Base-by-base conservation (phyloP, 176 grass and related monocot species). In the Musa itinerans region DNA sequence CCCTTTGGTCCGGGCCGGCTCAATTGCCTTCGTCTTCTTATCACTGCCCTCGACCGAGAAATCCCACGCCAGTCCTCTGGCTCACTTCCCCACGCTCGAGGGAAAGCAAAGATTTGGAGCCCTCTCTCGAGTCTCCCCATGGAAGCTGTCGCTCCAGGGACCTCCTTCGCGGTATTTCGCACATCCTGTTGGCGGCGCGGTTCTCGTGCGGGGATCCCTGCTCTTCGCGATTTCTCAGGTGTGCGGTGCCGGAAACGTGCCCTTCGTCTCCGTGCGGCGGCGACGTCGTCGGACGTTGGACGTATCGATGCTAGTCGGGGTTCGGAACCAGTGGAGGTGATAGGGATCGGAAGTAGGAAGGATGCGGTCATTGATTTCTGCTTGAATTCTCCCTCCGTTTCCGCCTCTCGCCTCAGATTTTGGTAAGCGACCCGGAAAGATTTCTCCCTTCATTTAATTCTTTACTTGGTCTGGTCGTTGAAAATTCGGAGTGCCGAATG, bases 311-410 rank as follows among this genome's bases (percentile, higher is more conserved):
- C 25, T 22, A 23, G 22, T n/a, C 49, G 21, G 8, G 48, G 52
- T 63, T 25, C 63, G 70, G 90, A 91, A 19, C 84, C 88, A 24
- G 95, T 98, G n/a, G 88, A 94, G 84, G 88, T 98, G 29, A 86
- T 94, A 57, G 95, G 88, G 55, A 84, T 94, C 11, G 95, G 95
- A 66, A 94, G 90, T 70, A 81, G 95, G 68, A 99, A 92, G 80
- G 95, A 99, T 26, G 84, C 95, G 23, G 76, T 94, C 53, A 88
- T 94, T 50, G 88, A 99, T 55, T 99, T 91, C 71, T 99, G 90
- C 81, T 55, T 89, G 62, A 84, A 91, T 11, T 92, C 86, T 50
- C 84, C 74, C 78, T 86, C 88, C 22, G 79, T 89, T 65, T 86
- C 86, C 64, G 87, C 84, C 61, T 91, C 84, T 48, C 88, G 78